Conservation (phyloP, 768 basidiomycete genomes). For the Termitomyces sp. region DNA sequence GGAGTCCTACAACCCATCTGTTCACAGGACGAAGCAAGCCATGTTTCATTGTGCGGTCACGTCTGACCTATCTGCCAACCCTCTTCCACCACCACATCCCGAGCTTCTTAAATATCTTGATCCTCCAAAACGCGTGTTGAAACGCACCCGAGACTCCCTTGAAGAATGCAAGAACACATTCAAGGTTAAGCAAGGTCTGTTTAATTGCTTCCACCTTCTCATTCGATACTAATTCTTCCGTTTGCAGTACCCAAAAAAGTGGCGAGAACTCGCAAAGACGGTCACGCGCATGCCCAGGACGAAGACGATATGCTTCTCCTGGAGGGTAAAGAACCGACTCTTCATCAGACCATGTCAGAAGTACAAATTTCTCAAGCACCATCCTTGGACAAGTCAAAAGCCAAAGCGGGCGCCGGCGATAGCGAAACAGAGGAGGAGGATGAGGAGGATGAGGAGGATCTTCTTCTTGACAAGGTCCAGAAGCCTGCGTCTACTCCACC, state of each 20-base stretch:
- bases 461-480: conserved; percentile 17
- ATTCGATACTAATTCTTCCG: not conserved
- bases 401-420: conserved; percentile 26
- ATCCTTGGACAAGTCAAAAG: conserved; percentile 19
- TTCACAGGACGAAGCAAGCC: conserved; percentile 91
- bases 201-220: not conserved
- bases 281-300: conserved; percentile 55
- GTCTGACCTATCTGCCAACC: conserved; percentile 64
- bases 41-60: conserved; percentile 85
- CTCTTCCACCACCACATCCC: conserved; percentile 82
- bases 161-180: conserved; percentile 61
- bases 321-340: conserved; percentile 31
- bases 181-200: conserved; percentile 73
- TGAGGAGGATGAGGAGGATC: conserved; percentile 29
- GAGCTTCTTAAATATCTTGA: conserved; percentile 82
- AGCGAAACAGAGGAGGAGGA: conserved; percentile 52
- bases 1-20: conserved; percentile 80
- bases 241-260: conserved; percentile 59
- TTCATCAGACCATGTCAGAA: conserved; percentile 11
- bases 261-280: conserved; percentile 52
- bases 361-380: conserved; percentile 13
- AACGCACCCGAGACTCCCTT: conserved; percentile 49
- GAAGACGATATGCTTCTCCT: conserved; percentile 60
- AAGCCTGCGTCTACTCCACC: conserved; percentile 18
- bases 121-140: conserved; percentile 64